Base-by-base conservation (phyloP, 495 filamentous ascomycete species). In the Oleoguttula mirabilis region DNA sequence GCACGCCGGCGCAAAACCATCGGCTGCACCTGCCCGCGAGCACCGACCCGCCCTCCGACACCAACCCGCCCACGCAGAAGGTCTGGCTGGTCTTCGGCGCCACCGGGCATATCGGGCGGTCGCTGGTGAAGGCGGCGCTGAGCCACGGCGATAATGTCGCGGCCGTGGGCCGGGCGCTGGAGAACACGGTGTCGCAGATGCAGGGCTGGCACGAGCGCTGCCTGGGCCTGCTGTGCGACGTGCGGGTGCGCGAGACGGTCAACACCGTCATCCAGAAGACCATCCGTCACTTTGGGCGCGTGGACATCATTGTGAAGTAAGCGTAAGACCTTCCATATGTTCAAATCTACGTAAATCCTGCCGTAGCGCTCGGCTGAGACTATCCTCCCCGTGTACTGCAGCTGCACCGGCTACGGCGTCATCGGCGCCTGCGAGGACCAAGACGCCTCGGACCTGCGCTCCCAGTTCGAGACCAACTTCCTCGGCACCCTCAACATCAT, bases 341-440 rank as follows among this genome's bases (percentile, higher is more conserved):
- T n/a, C n/a, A n/a, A n/a, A n/a, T n/a, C n/a, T n/a, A n/a, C n/a
- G n/a, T n/a, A n/a, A n/a, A n/a, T n/a, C n/a, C n/a, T n/a, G n/a
- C n/a, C n/a, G n/a, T n/a, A n/a, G n/a, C n/a, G n/a, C n/a, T n/a
- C n/a, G n/a, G n/a, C n/a, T n/a, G n/a, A n/a, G n/a, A n/a, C n/a
- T n/a, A n/a, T n/a, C n/a, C n/a, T n/a, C n/a, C 5, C 22, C 27
- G 4, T 43, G 50, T 20, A 16, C 3, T 33, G 32, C 31, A 66
- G 63, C 58, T 94, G 82, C 61, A 81, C 81, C 22, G 82, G 82
- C 24, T 92, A 90, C 64, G 90, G 88, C 36, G 84, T 98, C 24
- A 93, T 96, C 51, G 88, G 84, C 21, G 80, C 88, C 2, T 94
- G 86, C 63, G 90, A 98, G 63, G 90, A 95, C 65, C 90, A 96